Conservation (phyloP, 306 rosid genomes). For the Begonia masoniana region DNA sequence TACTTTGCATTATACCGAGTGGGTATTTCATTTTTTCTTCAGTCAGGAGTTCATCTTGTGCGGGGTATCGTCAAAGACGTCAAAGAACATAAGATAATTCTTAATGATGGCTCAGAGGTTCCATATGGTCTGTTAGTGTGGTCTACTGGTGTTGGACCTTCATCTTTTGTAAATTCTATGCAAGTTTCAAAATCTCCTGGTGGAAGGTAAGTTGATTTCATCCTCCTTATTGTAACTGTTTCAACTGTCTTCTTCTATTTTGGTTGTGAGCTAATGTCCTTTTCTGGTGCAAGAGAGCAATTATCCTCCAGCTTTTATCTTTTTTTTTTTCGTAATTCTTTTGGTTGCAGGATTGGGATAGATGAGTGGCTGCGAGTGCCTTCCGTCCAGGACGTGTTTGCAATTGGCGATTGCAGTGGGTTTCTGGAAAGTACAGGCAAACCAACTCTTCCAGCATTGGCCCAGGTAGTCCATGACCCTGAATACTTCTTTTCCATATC, state of each 20-base stretch:
- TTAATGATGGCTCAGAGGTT: constrained; percentile 84
- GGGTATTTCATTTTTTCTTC: constrained; percentile 19
- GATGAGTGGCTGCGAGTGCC: constrained; percentile 91
- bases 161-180: constrained; percentile 40
- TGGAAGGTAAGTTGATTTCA: constrained; percentile 47
- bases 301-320: background rate
- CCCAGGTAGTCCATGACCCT: constrained; percentile 43
- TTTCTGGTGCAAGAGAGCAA: background rate
- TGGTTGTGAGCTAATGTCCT: background rate
- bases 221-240: background rate
- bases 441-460: constrained; percentile 76
- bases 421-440: constrained; percentile 88
- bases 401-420: constrained; percentile 94
- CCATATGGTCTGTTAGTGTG: constrained; percentile 92
- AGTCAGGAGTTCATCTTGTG: constrained; percentile 96
- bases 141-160: constrained; percentile 99
- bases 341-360: constrained; percentile 61
- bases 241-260: background rate
- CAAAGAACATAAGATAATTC: constrained; percentile 50
- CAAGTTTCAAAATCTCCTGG: constrained; percentile 86
- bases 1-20: background rate
- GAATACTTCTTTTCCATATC: background rate
- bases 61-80: constrained; percentile 90
- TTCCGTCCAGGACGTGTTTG: constrained; percentile 54
- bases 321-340: background rate